A percentile compares a stretch with the other conserved stretches of the same genome.
Conservation (phyloP, 2,329 filamentous ascomycete genomes). For the Hypoxylon sp. region DNA sequence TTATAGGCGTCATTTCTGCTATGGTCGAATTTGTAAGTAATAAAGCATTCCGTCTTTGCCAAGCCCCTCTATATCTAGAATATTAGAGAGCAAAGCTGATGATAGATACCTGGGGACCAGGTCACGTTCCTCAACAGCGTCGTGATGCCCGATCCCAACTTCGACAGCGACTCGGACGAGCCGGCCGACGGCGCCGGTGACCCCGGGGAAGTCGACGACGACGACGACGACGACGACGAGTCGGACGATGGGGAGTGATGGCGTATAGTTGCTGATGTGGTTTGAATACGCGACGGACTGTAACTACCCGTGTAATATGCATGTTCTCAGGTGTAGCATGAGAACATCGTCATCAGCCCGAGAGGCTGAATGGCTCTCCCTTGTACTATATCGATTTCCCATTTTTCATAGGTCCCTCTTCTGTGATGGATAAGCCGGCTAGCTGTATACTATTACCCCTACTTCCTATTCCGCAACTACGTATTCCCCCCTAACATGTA, state of each 20-base stretch:
- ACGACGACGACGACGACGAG: constrained; percentile 28
- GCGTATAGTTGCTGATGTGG: background rate
- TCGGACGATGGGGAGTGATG: constrained; percentile 1
- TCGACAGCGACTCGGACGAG: constrained; percentile 52
- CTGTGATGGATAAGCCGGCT: background rate
- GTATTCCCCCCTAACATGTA: too few species aligned
- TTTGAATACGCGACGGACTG: too few species aligned
- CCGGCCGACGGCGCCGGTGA: constrained; percentile 25
- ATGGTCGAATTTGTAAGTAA: constrained; percentile 84
- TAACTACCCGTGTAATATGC: too few species aligned
- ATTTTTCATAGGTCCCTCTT: background rate
- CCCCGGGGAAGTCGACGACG: constrained; percentile 27
- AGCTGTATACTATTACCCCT: background rate
- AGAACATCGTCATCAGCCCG: background rate
- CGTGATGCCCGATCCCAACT: constrained; percentile 72
- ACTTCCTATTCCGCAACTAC: too few species aligned
- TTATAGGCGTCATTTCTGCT: constrained; percentile 69
- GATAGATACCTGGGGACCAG: constrained; percentile 52
- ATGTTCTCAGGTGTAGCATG: too few species aligned
- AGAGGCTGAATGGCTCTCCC: background rate
- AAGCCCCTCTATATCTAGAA: too few species aligned
- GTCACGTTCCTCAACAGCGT: constrained; percentile 75
- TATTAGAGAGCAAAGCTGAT: too few species aligned
- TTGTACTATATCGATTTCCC: background rate
- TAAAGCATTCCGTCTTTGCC: too few species aligned